These are phyloP conservation scores for Musa acuminata DNA, from an alignment of 176 grass and related monocot species.

Conservation along the genomic window DNA sequence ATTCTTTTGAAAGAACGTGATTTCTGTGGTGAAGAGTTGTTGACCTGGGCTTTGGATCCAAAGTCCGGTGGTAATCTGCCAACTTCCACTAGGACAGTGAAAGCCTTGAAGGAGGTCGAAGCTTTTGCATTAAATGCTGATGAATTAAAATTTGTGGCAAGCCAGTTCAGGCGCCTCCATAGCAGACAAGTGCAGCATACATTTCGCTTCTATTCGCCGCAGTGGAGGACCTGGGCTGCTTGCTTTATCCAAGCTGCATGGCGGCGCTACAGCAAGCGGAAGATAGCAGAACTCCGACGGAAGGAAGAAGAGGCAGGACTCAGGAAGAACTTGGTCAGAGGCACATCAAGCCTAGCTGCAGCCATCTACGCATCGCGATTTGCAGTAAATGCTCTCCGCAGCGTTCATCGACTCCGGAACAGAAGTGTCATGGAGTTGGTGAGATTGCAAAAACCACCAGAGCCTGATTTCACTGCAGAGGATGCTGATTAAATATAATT, in stretches of 20 bases:
- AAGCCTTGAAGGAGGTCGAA: conserved; percentile 70
- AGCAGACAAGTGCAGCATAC: conserved; percentile 49
- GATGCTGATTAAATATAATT: conserved; percentile 14
- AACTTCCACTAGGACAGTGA: conserved; percentile 63
- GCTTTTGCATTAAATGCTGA: conserved; percentile 61
- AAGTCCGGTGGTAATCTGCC: conserved; percentile 73
- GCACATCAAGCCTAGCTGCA: conserved; percentile 29
- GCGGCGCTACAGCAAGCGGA: conserved; percentile 9
- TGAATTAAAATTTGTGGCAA: conserved; percentile 80
- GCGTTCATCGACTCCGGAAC: conserved; percentile 32
- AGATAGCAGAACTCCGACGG: conserved; percentile 7
- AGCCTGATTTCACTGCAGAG: conserved; percentile 39
- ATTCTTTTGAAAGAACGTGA: conserved; percentile 60
- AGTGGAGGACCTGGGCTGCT: conserved; percentile 20
- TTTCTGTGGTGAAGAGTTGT: conserved; percentile 83
- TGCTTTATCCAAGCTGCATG: conserved; percentile 21
- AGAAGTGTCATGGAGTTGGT: conserved; percentile 27
- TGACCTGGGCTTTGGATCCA: conserved; percentile 92
- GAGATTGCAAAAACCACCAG: conserved; percentile 45
- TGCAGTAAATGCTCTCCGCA: conserved; percentile 37
- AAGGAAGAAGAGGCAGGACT: conserved; percentile 9
- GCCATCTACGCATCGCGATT: conserved; percentile 53
- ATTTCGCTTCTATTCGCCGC: conserved; percentile 17
- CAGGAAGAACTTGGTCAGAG: neutral
- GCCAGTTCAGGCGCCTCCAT: conserved; percentile 90